Evolutionary conservation across 352 stramenopile genomes (phyloP), one percentile per base, ranked within the genome.

Genomic region (Phytophthora crassamura): DNA sequence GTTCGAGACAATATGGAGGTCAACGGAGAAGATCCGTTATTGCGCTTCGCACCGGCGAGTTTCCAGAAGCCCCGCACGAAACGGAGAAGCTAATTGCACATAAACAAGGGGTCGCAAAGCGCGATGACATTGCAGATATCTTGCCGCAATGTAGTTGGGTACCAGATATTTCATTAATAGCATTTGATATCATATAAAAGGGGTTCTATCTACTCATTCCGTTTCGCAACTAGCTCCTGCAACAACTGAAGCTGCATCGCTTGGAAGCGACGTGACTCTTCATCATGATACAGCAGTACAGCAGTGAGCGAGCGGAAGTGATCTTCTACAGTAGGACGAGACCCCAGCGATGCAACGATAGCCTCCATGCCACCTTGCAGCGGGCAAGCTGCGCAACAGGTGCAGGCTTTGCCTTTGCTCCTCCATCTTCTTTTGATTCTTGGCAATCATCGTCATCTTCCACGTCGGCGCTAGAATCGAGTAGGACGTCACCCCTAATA

Each of bases 61-160:
- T 42, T 11, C 5, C 15, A 2, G 52, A 60, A 9, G 52, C 42
- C 12, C 40, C 25, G 2, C 15, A 28, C 16, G 52, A 60, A 25
- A 20, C 0, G 11, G 52, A 60, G 30, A 39, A 51, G 14, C 16
- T 28, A 14, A 51, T 60, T 14, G 33, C n/a, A 0, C 25, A 45
- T n/a, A 2, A 45, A 14, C 52, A 60, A 45, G 52, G 40, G 22
- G 51, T 60, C 30, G 7, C 52, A 14, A 60, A 60, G 40, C 41
- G 52, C 1, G 20, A 52, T 7, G 52, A 60, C 16, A 50, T 60
- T 7, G 40, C 50, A 38, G 40, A 51, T 22, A 51, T 60, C 11
- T 50, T 51, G 9, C 7, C 32, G 8, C 5, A 25, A 28, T 1
- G 9, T 52, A 39, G 25, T n/a, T n/a, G n/a, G n/a, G n/a, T n/a